Evolutionary conservation across 768 basidiomycete genomes (phyloP).

Genomic region (Polyporus arcularius): DNA sequence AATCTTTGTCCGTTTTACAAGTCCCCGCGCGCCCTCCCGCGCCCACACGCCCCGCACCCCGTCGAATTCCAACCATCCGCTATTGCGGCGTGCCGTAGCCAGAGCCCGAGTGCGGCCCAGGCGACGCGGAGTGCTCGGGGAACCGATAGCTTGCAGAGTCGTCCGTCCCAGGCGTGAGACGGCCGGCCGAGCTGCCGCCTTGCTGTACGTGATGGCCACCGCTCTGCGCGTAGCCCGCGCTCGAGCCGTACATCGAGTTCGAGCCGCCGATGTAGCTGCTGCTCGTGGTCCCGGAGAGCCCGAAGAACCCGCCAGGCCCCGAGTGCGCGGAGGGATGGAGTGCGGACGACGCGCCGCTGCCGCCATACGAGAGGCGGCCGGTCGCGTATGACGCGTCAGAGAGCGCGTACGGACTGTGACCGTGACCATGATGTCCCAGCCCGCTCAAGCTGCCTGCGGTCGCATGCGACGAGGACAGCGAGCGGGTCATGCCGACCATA

Average conservation of each 20-base stretch:
- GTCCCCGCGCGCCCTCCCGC: background rate
- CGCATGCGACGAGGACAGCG: conserved; percentile 26
- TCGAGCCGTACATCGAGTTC: conserved; percentile 18
- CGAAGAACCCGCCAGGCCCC: conserved; percentile 20
- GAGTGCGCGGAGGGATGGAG: conserved; percentile 22
- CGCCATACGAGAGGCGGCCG: conserved; percentile 20
- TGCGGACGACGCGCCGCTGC: conserved; percentile 14
- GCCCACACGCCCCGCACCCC: background rate
- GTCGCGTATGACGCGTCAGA: conserved; percentile 17
- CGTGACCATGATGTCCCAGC: conserved; percentile 20
- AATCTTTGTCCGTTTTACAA: conserved; percentile 4
- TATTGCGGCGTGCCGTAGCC: conserved; percentile 37
- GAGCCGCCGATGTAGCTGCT: conserved; percentile 17
- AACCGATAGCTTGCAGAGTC: conserved; percentile 23
- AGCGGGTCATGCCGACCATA: conserved; percentile 31
- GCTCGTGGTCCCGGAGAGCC: conserved; percentile 20
- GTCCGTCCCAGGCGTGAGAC: conserved; percentile 20
- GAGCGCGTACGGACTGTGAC: conserved; percentile 24
- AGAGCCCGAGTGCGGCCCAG: conserved; percentile 32
- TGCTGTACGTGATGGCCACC: conserved; percentile 16
- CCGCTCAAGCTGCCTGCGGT: conserved; percentile 22
- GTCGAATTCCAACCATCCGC: background rate
- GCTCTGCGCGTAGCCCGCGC: conserved; percentile 21
- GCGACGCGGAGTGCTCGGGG: conserved; percentile 31
- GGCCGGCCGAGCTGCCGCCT: conserved; percentile 13